These are phyloP conservation scores for Xanthoconium stramineum DNA, from an alignment of 768 basidiomycete species.

Conservation along the genomic window DNA sequence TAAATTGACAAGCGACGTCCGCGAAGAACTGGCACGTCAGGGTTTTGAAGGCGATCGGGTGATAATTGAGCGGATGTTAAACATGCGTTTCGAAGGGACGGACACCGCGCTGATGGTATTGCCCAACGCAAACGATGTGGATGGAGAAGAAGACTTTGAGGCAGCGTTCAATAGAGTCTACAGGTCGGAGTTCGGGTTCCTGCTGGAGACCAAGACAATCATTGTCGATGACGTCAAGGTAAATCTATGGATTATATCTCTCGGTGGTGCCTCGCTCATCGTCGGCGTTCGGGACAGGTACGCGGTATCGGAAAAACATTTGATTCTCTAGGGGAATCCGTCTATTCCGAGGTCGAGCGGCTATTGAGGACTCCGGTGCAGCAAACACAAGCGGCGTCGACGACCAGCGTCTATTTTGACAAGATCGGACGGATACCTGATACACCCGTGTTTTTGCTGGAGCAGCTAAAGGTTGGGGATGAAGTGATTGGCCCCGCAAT, in stretches of 20 bases:
- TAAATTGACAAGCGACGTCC: constrained; percentile 60
- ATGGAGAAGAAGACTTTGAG: constrained; percentile 70
- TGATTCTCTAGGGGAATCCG: constrained; percentile 73
- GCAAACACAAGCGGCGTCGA: constrained; percentile 45
- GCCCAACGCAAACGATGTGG: constrained; percentile 44
- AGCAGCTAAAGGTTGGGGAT: constrained; percentile 64
- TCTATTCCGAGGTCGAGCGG: constrained; percentile 67
- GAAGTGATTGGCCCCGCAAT: constrained; percentile 81
- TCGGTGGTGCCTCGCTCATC: neutral
- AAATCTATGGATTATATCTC: neutral
- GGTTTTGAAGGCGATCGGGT: constrained; percentile 79
- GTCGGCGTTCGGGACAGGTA: constrained; percentile 42
- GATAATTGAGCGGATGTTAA: constrained; percentile 75
- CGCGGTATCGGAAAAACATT: constrained; percentile 91
- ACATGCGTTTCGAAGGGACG: constrained; percentile 92
- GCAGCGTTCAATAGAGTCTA: constrained; percentile 77
- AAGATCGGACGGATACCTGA: constrained; percentile 68
- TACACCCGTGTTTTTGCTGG: constrained; percentile 78
- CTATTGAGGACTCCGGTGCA: constrained; percentile 43
- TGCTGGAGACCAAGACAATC: constrained; percentile 78
- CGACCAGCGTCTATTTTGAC: constrained; percentile 79
- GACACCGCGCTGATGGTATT: constrained; percentile 92
- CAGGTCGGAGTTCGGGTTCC: constrained; percentile 87
- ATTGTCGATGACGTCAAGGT: constrained; percentile 93
- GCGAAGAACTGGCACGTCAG: constrained; percentile 65